Evolutionary conservation across 495 filamentous ascomycete genomes (phyloP).

Genomic region (Pseudoneurospora amorphoporcata): DNA sequence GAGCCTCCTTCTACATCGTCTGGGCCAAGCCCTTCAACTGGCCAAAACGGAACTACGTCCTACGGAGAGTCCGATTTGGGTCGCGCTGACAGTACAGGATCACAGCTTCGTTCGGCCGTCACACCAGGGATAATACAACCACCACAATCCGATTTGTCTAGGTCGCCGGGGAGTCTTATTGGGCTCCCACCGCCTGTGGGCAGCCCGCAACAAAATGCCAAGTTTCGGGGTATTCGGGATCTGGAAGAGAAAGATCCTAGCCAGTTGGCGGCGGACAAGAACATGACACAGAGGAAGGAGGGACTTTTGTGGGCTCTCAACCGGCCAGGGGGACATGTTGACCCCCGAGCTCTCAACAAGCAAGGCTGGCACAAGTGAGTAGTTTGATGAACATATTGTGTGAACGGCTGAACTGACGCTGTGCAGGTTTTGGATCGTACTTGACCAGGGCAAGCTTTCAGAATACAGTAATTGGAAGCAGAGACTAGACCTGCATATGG

Average conservation of each 20-base stretch:
- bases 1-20: conserved; percentile 31
- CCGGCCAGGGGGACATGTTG: conserved; percentile 85
- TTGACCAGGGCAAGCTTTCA: conserved; percentile 90
- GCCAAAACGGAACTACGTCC: conserved; percentile 30
- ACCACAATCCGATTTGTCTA: conserved; percentile 24
- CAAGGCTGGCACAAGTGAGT: conserved; percentile 98
- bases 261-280: conserved; percentile 37
- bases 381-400: not conserved
- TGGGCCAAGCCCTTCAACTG: conserved; percentile 12
- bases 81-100: conserved; percentile 62
- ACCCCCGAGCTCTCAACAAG: conserved; percentile 90
- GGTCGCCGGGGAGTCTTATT: conserved; percentile 34
- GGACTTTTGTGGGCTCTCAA: conserved; percentile 91
- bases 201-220: conserved; percentile 48
- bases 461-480: conserved; percentile 99
- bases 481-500: conserved; percentile 91
- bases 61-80: conserved; percentile 55
- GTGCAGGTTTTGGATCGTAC: conserved; percentile 88
- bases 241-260: conserved; percentile 68
- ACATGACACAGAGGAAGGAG: conserved; percentile 59
- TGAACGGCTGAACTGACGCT: conserved; percentile 4
- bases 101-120: conserved; percentile 43
- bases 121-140: conserved; percentile 15
- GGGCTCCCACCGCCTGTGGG: conserved; percentile 23
- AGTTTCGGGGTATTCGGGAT: conserved; percentile 83